Base-by-base conservation (phyloP, 169 alveolate genomes). In the Cyclospora cayetanensis region DNA sequence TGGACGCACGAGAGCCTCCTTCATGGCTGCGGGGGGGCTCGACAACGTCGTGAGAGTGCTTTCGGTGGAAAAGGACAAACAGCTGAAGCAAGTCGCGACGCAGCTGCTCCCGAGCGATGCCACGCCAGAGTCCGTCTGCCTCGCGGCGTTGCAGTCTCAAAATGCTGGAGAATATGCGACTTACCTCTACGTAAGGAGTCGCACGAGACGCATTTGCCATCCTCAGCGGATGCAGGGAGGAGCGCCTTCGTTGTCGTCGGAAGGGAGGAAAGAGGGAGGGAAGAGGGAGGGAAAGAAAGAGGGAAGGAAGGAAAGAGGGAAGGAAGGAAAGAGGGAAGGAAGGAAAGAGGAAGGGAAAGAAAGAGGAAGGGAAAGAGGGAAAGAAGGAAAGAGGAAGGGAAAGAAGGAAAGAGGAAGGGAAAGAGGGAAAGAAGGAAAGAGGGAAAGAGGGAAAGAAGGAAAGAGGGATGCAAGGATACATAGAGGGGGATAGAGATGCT, bases 11-110 rank as follows among this genome's bases (percentile, higher is more conserved):
- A 96, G 99, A 91, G 97, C 98, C 50, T 97, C 96, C 93, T 99
- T 98, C 95, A 94, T 72, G 74, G 99, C 99, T 18, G 98, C 98
- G 12, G 99, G 99, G 5, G 97, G 97, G 46, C 94, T 96, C 60
- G 99, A 99, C 93, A 96, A 97, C 90, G 96, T 98, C 4, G 99
- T 99, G 12, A 94, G 99, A 52, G 83, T 98, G 41, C 94, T 98
- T 37, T 95, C 98, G 82, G 95, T 98, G 80, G 99, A 98, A 52
- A 96, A 97, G 37, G 99, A 99, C 91, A 91, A 96, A 50, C 96
- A 97, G 70, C 96, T 98, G 43, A 93, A 96, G 74, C 98, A 98
- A 87, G 93, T 97, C 46, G 94, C 98, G 18, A 95, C 98, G 66
- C 98, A 98, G 94, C 97, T 98, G 4, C 94, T 98, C 42, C 99